Conservation (phyloP, 2,329 filamentous ascomycete species). For the Aplosporella prunicola region DNA sequence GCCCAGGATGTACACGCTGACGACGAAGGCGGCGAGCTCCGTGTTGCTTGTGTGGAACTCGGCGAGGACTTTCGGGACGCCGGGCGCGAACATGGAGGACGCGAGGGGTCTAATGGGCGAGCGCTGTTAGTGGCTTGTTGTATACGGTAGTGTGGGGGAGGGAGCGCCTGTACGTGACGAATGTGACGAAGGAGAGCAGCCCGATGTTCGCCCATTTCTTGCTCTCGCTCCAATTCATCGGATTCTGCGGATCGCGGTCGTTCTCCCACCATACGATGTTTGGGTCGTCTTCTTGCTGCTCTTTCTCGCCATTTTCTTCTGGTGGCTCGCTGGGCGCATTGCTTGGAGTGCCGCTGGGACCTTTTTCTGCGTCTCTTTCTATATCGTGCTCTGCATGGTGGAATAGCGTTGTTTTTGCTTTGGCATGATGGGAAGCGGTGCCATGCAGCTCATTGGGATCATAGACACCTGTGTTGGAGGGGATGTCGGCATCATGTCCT, state of each 20-base stretch:
- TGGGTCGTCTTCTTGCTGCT: not conserved
- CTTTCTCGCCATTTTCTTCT: not conserved
- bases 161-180: conserved; percentile 24
- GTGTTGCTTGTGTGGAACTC: conserved; percentile 24
- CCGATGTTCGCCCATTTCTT: conserved; percentile 30
- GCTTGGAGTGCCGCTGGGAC: not conserved
- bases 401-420: not conserved
- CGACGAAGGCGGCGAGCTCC: conserved; percentile 26
- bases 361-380: not conserved
- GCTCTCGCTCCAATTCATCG: conserved; percentile 27
- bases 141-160: not conserved
- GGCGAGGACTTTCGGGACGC: conserved; percentile 20
- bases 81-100: conserved; percentile 27
- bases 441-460: too few species aligned
- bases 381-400: not conserved
- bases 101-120: conserved; percentile 21
- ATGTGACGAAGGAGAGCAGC: conserved; percentile 25
- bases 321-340: not conserved
- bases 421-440: too few species aligned
- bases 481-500: conserved; percentile 20
- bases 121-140: not conserved
- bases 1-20: conserved; percentile 30
- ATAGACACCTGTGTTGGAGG: conserved; percentile 13
- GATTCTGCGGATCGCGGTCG: conserved; percentile 26
- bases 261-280: conserved; percentile 8